A percentile compares a stretch with the other conserved stretches of the same genome.
Evolutionary conservation across 2,329 filamentous ascomycete genomes (phyloP).

Genomic region (Alternaria atra): DNA sequence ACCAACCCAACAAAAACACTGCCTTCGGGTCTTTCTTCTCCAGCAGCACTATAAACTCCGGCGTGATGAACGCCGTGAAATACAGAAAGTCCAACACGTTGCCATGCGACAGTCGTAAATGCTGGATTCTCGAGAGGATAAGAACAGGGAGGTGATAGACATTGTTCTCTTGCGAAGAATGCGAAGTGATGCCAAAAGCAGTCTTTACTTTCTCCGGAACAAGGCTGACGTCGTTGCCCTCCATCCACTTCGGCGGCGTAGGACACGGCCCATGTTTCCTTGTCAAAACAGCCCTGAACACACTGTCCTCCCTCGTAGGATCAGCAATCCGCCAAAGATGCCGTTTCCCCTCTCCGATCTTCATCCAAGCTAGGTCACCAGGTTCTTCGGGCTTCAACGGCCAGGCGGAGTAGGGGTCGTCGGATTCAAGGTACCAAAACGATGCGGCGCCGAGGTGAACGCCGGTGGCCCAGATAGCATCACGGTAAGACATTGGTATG

Average conservation of each 20-base stretch:
- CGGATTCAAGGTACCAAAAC: slow-evolving; percentile 57
- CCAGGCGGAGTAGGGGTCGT: slow-evolving; percentile 61
- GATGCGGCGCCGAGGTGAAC: slow-evolving; percentile 58
- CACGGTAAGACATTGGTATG: slow-evolving; percentile 53
- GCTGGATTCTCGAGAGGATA: slow-evolving; percentile 53
- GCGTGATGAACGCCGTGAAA: slow-evolving; percentile 59
- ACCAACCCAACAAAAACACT: slow-evolving; percentile 65
- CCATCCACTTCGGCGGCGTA: slow-evolving; percentile 21
- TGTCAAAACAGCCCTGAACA: slow-evolving; percentile 53
- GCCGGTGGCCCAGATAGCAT: slow-evolving; percentile 59
- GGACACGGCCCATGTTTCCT: slow-evolving; percentile 19
- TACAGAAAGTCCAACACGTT: slow-evolving; percentile 58
- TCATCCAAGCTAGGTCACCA: slow-evolving; percentile 67
- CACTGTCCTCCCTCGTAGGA: slow-evolving; percentile 58
- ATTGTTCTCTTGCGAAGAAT: slow-evolving; percentile 30
- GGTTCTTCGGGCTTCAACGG: slow-evolving; percentile 58
- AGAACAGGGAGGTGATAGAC: slow-evolving; percentile 44
- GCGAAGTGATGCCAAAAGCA: slow-evolving; percentile 37
- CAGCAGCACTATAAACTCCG: slow-evolving; percentile 58
- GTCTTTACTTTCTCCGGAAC: slow-evolving; percentile 49
- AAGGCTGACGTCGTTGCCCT: slow-evolving; percentile 2
- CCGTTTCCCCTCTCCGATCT: slow-evolving; percentile 65
- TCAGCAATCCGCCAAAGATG: slow-evolving; percentile 63
- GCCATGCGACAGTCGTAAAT: slow-evolving; percentile 47
- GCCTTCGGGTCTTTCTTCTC: slow-evolving; percentile 62